Conservation (phyloP, 2,329 filamentous ascomycete species). For the Phialemoniopsis sp. region DNA sequence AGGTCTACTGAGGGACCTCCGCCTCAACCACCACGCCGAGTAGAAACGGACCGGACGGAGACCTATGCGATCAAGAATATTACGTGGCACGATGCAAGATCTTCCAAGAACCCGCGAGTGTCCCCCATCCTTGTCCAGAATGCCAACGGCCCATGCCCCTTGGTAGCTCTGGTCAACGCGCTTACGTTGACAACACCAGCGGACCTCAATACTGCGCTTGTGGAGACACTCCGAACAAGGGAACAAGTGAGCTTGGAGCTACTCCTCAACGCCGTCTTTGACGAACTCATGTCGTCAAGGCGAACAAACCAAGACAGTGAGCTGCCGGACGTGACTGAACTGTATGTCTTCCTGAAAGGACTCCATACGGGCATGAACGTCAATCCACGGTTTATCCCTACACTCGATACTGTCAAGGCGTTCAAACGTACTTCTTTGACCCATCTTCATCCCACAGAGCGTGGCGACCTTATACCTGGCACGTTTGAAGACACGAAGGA, state of each 20-base stretch:
- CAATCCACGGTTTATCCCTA: conserved; percentile 80
- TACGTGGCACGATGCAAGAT: conserved; percentile 69
- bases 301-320: conserved; percentile 57
- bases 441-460: conserved; percentile 45
- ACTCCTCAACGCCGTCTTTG: conserved; percentile 84
- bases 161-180: conserved; percentile 91
- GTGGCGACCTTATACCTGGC: conserved; percentile 53
- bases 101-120: conserved; percentile 59
- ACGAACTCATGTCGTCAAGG: conserved; percentile 81
- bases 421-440: conserved; percentile 49
- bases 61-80: conserved; percentile 94
- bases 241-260: conserved; percentile 87
- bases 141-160: conserved; percentile 87
- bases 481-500: conserved; percentile 84
- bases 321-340: conserved; percentile 80
- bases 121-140: conserved; percentile 92
- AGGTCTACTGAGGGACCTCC: conserved; percentile 15
- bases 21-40: conserved; percentile 31
- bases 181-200: conserved; percentile 77
- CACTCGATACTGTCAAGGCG: conserved; percentile 36
- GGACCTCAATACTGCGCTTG: conserved; percentile 62
- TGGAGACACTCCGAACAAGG: conserved; percentile 71
- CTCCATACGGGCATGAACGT: conserved; percentile 98
- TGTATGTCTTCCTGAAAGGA: conserved; percentile 83
- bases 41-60: conserved; percentile 53